Conservation (phyloP, 2,329 filamentous ascomycete species). For the Coniochaeta sp. region DNA sequence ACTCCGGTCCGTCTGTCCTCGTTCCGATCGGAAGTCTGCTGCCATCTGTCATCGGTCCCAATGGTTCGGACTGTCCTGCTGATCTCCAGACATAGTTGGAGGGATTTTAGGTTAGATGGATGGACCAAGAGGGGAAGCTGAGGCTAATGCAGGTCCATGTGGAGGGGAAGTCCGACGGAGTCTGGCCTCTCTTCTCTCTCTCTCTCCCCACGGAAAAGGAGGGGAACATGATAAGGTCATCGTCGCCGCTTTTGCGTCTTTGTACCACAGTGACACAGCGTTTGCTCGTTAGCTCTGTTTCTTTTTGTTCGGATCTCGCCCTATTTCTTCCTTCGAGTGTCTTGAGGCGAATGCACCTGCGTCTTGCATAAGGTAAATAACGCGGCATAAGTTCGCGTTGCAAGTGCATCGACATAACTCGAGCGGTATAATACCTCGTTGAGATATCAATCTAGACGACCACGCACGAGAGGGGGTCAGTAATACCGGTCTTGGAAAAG, state of each 20-base stretch:
- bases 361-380: too few relatives aligned
- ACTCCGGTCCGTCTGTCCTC: background rate
- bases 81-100: background rate
- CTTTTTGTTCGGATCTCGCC: too few relatives aligned
- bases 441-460: too few relatives aligned
- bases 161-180: background rate
- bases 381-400: too few relatives aligned
- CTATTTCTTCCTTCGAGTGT: too few relatives aligned
- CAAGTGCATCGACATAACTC: too few relatives aligned
- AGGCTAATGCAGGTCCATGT: conserved; percentile 1
- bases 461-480: conserved; percentile 4
- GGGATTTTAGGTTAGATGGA: background rate
- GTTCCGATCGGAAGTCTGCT: background rate
- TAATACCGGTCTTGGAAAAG: conserved; percentile 22
- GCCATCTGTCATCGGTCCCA: too few relatives aligned
- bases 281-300: too few relatives aligned
- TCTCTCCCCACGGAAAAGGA: background rate
- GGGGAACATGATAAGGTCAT: background rate
- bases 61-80: background rate
- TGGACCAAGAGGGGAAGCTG: background rate
- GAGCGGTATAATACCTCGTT: too few relatives aligned
- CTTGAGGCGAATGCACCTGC: too few relatives aligned
- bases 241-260: background rate
- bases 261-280: background rate
- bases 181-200: background rate